Evolutionary conservation across 2,329 filamentous ascomycete species (phyloP).

Genomic region (Thermoascus crustaceus): DNA sequence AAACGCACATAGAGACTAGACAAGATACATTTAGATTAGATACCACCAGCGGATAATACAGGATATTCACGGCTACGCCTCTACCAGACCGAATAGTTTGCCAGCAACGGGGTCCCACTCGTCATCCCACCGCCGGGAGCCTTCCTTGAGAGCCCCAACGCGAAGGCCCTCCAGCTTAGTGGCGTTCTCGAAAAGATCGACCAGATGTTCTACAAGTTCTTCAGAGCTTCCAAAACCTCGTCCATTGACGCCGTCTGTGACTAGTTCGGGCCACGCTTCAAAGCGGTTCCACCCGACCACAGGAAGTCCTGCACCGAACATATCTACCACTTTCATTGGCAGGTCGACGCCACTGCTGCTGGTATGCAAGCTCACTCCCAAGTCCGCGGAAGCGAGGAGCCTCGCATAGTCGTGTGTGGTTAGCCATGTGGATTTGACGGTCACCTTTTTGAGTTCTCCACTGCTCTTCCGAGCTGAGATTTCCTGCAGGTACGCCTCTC

Average conservation of each 20-base stretch:
- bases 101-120: slow-evolving; percentile 86
- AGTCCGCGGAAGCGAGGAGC: slow-evolving; percentile 74
- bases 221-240: slow-evolving; percentile 68
- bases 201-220: slow-evolving; percentile 57
- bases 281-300: slow-evolving; percentile 82
- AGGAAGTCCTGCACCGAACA: slow-evolving; percentile 91
- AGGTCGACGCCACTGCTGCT: slow-evolving; percentile 92
- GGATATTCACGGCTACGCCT: too few species aligned
- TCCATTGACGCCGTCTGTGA: slow-evolving; percentile 79
- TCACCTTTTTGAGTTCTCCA: slow-evolving; percentile 60
- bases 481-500: slow-evolving; percentile 61
- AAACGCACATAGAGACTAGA: too few species aligned
- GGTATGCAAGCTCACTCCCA: slow-evolving; percentile 86
- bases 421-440: slow-evolving; percentile 76
- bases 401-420: slow-evolving; percentile 74
- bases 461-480: slow-evolving; percentile 54
- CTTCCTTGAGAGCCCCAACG: slow-evolving; percentile 65
- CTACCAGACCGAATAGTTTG: slow-evolving; percentile 51
- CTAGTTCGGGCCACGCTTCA: slow-evolving; percentile 83
- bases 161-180: slow-evolving; percentile 54
- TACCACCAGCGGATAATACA: too few species aligned
- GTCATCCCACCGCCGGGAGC: slow-evolving; percentile 73
- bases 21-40: too few species aligned
- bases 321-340: slow-evolving; percentile 98
- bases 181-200: slow-evolving; percentile 53